Evolutionary conservation across 2,329 filamentous ascomycete species (phyloP), one percentile per base, ranked within the genome.

Genomic region (Penicillium sp.): DNA sequence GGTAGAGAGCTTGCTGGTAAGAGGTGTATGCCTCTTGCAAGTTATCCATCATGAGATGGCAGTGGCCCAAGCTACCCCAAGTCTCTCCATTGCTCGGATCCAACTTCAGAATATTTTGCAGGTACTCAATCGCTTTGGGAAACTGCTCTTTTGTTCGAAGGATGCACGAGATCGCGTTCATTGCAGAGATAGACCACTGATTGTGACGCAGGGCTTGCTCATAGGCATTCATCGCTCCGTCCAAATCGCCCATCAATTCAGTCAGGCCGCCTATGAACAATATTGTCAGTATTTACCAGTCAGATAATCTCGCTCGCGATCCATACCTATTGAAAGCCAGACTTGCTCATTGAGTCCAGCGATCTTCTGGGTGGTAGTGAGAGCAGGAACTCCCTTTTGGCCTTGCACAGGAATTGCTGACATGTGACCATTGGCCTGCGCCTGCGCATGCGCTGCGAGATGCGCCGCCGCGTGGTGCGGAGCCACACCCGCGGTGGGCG

Each of bases 1-100:
- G 93, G 59, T 97, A 93, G 7, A 97, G 78, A 6, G 94, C 94
- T 70, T 95, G 91, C 72, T 99, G 94, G 71, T 99, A 99, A 1
- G 94, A 92, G 30, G 90, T 90, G 68, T 99, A 99, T 0, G 94
- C 94, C 70, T 97, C 91, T 75, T 97, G 94, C 32, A 97, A 77
- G 67, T 97, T 93, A 69, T 99, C 94, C 84, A 96, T 96, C 94
- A 99, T 99, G 26, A 99, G 81, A 71, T 93, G 96, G 76, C 94
- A 97, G 73, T 97, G 94, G n/a, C 94, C 93, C 29, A 97, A 81
- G 70, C 91, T 96, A 44, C 93, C 93, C 94, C 93, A 97, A 41
- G 94, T 91, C 73, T 97, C 94, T 55, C 94, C 94, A 70, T 96
- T 97, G 62, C 85, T 87, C 34, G 81, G 83, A 62, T 99, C 94